Percentiles rank a stretch among this genome's conserved stretches.
Evolutionary conservation across 192 early-diverging fungal genomes (phyloP).

Genomic region (Backusella tarrabulga): DNA sequence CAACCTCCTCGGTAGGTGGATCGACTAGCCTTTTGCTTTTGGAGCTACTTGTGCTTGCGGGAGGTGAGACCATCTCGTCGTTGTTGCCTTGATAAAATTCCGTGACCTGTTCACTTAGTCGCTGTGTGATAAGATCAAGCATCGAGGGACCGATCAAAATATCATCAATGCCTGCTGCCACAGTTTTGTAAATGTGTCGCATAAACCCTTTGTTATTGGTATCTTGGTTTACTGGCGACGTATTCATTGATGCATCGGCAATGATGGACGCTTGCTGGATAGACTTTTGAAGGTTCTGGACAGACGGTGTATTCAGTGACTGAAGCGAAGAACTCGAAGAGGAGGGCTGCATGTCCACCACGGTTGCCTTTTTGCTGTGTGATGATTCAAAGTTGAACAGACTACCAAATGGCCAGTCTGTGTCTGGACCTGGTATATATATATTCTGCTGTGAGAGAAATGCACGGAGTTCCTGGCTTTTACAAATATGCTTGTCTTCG

Average conservation of each 20-base stretch:
- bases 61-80: conserved; percentile 5
- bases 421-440: conserved; percentile 34
- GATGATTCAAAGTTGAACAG: neutral
- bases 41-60: neutral
- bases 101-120: conserved; percentile 63
- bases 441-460: conserved; percentile 73
- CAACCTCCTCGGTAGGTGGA: neutral
- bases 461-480: conserved; percentile 56
- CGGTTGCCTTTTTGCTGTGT: neutral
- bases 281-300: conserved; percentile 18
- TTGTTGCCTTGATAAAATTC: conserved; percentile 38
- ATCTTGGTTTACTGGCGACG: neutral
- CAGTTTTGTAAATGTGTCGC: conserved; percentile 70
- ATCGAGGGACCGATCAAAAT: conserved; percentile 67
- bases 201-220: conserved; percentile 42
- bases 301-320: neutral
- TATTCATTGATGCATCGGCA: neutral
- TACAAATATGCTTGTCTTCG: conserved; percentile 55
- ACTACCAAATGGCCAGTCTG: conserved; percentile 6
- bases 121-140: conserved; percentile 68
- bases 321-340: neutral
- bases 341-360: neutral
- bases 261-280: neutral
- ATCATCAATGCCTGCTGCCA: conserved; percentile 72
- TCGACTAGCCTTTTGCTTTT: neutral